These are phyloP conservation scores for Zygoascus bituminiphila DNA, from an alignment of 805 yeast genomes.

Conservation along the genomic window DNA sequence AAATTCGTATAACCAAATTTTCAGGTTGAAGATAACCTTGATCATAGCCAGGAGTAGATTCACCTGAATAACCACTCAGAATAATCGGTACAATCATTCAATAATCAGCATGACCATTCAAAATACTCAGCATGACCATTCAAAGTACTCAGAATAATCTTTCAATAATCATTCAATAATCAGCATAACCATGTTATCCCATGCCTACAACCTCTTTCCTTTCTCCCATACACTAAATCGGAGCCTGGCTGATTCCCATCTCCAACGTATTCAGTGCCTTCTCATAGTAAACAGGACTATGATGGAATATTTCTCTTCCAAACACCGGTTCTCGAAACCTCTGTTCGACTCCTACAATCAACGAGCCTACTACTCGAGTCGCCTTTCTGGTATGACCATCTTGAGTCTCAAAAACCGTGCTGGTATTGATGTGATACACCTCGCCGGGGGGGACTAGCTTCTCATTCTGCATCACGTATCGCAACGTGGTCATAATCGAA, in stretches of 20 bases:
- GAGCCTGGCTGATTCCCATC: constrained; percentile 22
- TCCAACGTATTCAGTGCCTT: constrained; percentile 24
- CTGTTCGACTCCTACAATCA: constrained; percentile 25
- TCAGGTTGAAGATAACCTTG: no score
- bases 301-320: constrained; percentile 28
- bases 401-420: constrained; percentile 23
- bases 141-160: no score
- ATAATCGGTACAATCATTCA: no score
- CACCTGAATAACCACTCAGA: no score
- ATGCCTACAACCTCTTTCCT: no score
- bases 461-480: constrained; percentile 26
- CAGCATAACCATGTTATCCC: no score
- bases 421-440: constrained; percentile 27
- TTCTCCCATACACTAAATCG: no score
- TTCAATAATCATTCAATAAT: no score
- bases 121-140: no score
- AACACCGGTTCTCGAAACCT: constrained; percentile 29
- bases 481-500: constrained; percentile 22
- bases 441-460: constrained; percentile 30
- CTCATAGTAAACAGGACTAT: constrained; percentile 29
- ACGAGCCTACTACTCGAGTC: constrained; percentile 23
- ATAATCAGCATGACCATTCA: no score
- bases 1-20: no score
- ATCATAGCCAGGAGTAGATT: no score
- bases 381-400: constrained; percentile 22